Base-by-base conservation (phyloP, 768 basidiomycete species). In the Boletus edulis region DNA sequence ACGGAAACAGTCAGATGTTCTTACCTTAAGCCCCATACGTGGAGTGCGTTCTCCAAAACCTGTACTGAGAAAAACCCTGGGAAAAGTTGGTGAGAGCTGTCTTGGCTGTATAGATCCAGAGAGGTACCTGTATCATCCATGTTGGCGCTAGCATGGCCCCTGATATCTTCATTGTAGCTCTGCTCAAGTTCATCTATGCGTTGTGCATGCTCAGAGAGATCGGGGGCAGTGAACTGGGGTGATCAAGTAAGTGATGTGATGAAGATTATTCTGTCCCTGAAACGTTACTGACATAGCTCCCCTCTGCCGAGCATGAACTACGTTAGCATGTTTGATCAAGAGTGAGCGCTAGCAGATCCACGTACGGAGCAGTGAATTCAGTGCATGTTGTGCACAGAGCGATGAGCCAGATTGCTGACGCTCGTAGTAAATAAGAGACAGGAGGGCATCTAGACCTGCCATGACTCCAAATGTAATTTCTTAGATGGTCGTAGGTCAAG, bases 11-110 rank as follows among this genome's bases (percentile, higher is more conserved):
- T 52, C 40, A 44, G 41, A 46, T 35, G 24, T 46, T 56, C 76
- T 60, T 63, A 93, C 91, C 81, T 86, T 53, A 95, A 72, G 17
- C 88, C 88, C 89, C 87, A 95, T 13, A 94, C 85, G 63, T 85
- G 79, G 46, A 97, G 72, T 3, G 94, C 94, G 52, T 85, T 81
- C 61, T 94, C 90, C 17, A 96, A 69, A 2, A 96, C 94, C 59
- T 94, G 92, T 1, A 96, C 80, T 3, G 94, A 95, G 72, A 97
- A 97, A 70, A 92, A 97, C 2, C 91, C 91, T 92, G 60, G 14
- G 20, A 38, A 49, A 45, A 49, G 8, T 29, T 12, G 2, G 31
- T 61, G 24, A 56, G 29, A 5, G 3, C 15, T 22, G 14, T 13
- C n/a, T 32, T 10, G 5, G 12, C 8, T n/a, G 22, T 11, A 9